These are phyloP conservation scores for Aureobasidium mangrovei DNA, from an alignment of 2,329 filamentous ascomycete species.

Conservation along the genomic window DNA sequence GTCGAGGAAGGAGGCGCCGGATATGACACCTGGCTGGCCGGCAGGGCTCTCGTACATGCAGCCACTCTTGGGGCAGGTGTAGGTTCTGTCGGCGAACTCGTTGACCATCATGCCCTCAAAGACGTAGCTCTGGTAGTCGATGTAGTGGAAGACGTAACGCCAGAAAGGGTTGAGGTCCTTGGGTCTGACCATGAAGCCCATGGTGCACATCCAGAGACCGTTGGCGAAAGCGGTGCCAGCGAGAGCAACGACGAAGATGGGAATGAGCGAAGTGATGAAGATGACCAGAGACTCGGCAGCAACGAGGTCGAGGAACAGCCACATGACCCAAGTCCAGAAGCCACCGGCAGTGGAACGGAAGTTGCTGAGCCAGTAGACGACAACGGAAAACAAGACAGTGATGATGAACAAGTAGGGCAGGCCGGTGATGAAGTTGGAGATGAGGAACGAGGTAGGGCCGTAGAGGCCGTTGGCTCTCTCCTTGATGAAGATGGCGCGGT, in stretches of 20 bases:
- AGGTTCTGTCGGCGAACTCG: constrained; percentile 61
- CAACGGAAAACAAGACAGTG: constrained; percentile 61
- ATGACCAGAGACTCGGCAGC: constrained; percentile 79
- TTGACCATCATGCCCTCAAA: constrained; percentile 94
- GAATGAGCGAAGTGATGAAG: constrained; percentile 61
- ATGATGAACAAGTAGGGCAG: constrained; percentile 72
- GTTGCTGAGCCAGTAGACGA: constrained; percentile 73
- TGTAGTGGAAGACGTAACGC: constrained; percentile 81
- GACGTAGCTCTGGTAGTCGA: constrained; percentile 78
- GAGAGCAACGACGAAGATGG: constrained; percentile 70
- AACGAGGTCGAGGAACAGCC: constrained; percentile 76
- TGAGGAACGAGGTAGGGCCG: constrained; percentile 60
- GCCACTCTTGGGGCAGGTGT: constrained; percentile 50
- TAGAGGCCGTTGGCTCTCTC: constrained; percentile 77
- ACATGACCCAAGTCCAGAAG: constrained; percentile 73
- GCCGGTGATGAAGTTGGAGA: constrained; percentile 76
- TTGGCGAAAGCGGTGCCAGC: constrained; percentile 79
- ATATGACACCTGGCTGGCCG: constrained; percentile 57
- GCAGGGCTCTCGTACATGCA: constrained; percentile 65
- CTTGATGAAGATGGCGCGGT: constrained; percentile 62
- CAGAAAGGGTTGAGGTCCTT: constrained; percentile 71
- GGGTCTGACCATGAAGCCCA: constrained; percentile 70
- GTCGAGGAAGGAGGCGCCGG: constrained; percentile 59
- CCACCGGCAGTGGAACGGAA: constrained; percentile 56
- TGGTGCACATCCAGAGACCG: constrained; percentile 81